Evolutionary conservation across 768 basidiomycete genomes (phyloP).

Genomic region (Lactarius indigo): DNA sequence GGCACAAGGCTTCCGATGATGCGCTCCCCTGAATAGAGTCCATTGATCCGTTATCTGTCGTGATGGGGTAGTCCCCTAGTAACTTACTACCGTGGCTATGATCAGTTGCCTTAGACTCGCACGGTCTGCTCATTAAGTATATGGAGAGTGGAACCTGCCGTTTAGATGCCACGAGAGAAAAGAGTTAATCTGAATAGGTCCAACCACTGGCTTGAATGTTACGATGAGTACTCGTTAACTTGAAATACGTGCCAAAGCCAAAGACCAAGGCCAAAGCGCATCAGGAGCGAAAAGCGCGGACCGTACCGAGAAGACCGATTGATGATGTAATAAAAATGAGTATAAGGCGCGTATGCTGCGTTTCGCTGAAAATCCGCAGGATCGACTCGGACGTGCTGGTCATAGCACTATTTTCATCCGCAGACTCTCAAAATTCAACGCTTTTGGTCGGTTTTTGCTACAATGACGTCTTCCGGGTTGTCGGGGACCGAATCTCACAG

Average conservation of each 20-base stretch:
- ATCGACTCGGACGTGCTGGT: not conserved
- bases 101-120: not conserved
- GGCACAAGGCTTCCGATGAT: not conserved
- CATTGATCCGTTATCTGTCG: not conserved
- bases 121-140: not conserved
- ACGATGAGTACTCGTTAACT: too few species aligned
- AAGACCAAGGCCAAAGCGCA: too few species aligned
- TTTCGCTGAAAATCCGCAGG: not conserved
- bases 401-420: not conserved
- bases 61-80: too few species aligned
- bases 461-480: slow-evolving; percentile 13
- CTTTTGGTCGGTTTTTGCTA: slow-evolving; percentile 2
- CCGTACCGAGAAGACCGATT: not conserved
- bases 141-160: not conserved
- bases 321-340: slow-evolving; percentile 4
- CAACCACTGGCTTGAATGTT: too few species aligned
- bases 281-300: not conserved
- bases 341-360: not conserved
- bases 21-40: not conserved
- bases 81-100: not conserved
- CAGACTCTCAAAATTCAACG: slow-evolving; percentile 12
- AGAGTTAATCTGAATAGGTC: too few species aligned
- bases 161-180: not conserved
- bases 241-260: too few species aligned
- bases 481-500: slow-evolving; percentile 11